Percentiles rank a stretch among this genome's conserved stretches.
phyloP scores from a whole-genome alignment of 2,329 filamentous ascomycete genomes.

The Pezicula carpinea region DNA sequence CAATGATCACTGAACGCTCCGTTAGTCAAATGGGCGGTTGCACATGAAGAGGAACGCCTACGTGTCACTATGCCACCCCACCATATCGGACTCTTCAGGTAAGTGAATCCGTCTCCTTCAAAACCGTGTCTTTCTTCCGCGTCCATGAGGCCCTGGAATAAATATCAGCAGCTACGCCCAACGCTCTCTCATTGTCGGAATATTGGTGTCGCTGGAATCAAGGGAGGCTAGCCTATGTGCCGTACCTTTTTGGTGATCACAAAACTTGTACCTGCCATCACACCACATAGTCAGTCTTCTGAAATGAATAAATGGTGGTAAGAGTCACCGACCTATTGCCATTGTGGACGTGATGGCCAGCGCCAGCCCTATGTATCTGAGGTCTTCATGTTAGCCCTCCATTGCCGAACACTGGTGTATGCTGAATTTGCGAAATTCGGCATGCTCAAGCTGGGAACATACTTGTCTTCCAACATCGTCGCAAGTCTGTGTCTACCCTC shows the following conservation, averaged over 20 bases:
- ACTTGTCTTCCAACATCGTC: conserved; percentile 43
- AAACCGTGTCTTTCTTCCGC: conserved; percentile 90
- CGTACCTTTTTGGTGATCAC: conserved; percentile 96
- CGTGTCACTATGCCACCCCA: conserved; percentile 91
- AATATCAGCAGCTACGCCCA: conserved; percentile 10
- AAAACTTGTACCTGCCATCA: conserved; percentile 77
- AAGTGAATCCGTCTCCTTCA: conserved; percentile 92
- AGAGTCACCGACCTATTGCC: conserved; percentile 60
- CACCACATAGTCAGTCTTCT: conserved; percentile 7
- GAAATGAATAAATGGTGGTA: conserved; percentile 5
- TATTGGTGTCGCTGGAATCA: background rate
- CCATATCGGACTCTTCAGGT: conserved; percentile 92
- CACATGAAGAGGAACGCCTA: conserved; percentile 42
- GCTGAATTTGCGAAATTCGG: conserved; percentile 2
- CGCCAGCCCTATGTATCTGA: conserved; percentile 71
- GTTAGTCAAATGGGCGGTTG: conserved; percentile 19
- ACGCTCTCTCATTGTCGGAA: background rate
- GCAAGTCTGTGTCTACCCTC: conserved; percentile 13
- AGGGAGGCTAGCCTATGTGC: conserved; percentile 17
- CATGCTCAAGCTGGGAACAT: conserved; percentile 19
- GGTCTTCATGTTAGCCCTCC: conserved; percentile 17
- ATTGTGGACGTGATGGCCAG: conserved; percentile 71
- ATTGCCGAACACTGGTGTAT: background rate
- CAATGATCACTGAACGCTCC: conserved; percentile 67
- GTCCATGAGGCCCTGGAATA: conserved; percentile 74